Conservation (phyloP, 352 stramenopile genomes). For the Blastocystis sp. region DNA sequence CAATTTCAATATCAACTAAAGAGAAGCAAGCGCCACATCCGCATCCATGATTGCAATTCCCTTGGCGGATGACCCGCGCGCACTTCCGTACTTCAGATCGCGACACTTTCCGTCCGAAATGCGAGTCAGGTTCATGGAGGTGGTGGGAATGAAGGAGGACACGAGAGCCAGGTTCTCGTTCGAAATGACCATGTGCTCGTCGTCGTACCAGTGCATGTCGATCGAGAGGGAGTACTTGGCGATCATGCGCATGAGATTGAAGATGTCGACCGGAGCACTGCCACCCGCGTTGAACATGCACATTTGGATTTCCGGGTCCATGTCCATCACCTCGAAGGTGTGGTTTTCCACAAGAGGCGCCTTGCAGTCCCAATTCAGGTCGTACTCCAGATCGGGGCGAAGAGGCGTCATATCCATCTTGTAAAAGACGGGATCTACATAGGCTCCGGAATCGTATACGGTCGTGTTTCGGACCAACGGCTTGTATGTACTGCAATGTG, state of each 20-base stretch:
- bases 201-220: slow-evolving; percentile 24
- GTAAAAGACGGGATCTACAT: slow-evolving; percentile 47
- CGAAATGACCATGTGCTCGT: not conserved
- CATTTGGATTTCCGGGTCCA: slow-evolving; percentile 63
- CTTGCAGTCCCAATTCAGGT: slow-evolving; percentile 58
- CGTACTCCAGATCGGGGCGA: slow-evolving; percentile 45
- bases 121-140: slow-evolving; percentile 19
- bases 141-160: not conserved
- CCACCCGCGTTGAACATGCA: slow-evolving; percentile 31
- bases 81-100: not conserved
- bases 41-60: too few species aligned
- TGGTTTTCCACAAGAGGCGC: not conserved
- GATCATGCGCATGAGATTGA: slow-evolving; percentile 47
- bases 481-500: slow-evolving; percentile 43
- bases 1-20: too few species aligned
- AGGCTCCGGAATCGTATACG: slow-evolving; percentile 6
- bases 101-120: not conserved
- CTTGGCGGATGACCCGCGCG: not conserved
- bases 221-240: slow-evolving; percentile 1
- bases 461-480: slow-evolving; percentile 30
- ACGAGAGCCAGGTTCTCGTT: slow-evolving; percentile 42
- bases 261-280: slow-evolving; percentile 22
- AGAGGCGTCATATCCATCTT: slow-evolving; percentile 65
- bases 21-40: too few species aligned
- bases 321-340: slow-evolving; percentile 47